Percentiles rank a stretch among this genome's conserved stretches.
These are phyloP conservation scores for Yamadazyma spencermartinsiae DNA, from an alignment of 1,139 yeast genomes.

Conservation along the genomic window DNA sequence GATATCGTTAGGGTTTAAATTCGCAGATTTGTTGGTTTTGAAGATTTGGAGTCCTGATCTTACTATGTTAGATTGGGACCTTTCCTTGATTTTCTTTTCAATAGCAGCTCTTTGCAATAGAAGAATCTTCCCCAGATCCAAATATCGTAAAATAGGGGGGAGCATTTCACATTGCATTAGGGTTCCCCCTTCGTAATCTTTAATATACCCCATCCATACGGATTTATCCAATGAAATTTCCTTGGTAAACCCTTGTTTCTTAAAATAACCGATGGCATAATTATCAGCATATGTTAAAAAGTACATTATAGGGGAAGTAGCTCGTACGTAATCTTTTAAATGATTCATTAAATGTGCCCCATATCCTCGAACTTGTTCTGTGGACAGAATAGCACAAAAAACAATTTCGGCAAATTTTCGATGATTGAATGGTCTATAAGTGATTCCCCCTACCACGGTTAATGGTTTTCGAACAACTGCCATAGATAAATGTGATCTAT, in stretches of 20 bases:
- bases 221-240: constrained; percentile 84
- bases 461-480: constrained; percentile 93
- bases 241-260: constrained; percentile 96
- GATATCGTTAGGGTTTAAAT: constrained; percentile 61
- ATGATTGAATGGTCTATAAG: constrained; percentile 89
- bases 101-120: constrained; percentile 90
- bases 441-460: constrained; percentile 97
- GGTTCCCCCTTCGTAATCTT: constrained; percentile 98
- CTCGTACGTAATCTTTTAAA: constrained; percentile 88
- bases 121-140: constrained; percentile 84
- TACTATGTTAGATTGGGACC: constrained; percentile 77
- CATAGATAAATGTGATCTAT: constrained; percentile 89
- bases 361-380: constrained; percentile 96
- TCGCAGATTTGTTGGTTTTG: constrained; percentile 49
- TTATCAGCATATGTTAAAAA: constrained; percentile 97
- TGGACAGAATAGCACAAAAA: constrained; percentile 94
- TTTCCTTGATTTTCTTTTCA: constrained; percentile 74
- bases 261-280: constrained; percentile 97
- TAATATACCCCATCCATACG: constrained; percentile 97
- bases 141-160: constrained; percentile 74
- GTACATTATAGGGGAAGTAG: constrained; percentile 82
- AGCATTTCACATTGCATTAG: constrained; percentile 96
- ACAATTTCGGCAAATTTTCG: constrained; percentile 97
- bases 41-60: constrained; percentile 81
- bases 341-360: constrained; percentile 99